These are phyloP conservation scores for Alternaria sp. DNA, from an alignment of 2,329 filamentous ascomycete genomes.

Conservation along the genomic window DNA sequence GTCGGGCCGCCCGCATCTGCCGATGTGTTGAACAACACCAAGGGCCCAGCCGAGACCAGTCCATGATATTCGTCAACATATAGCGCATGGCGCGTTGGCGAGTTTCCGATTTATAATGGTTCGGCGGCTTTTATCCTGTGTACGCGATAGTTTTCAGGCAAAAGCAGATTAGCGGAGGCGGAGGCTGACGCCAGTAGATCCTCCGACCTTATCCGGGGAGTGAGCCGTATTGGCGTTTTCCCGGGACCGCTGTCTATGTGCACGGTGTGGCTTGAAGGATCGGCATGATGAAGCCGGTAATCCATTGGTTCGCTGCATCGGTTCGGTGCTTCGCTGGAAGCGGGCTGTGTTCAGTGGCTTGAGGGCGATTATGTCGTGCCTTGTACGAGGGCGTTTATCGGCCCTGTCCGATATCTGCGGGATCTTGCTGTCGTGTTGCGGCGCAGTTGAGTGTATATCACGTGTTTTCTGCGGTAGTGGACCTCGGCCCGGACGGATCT, in stretches of 20 bases:
- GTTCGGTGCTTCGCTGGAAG: not conserved
- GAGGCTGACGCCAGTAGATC: not conserved
- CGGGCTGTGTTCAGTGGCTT: not conserved
- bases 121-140: not conserved
- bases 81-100: not conserved
- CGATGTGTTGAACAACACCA: not conserved
- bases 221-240: not conserved
- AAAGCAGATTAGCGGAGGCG: not conserved
- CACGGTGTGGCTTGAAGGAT: not conserved
- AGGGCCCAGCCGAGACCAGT: not conserved
- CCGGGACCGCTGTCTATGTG: not conserved
- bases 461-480: not conserved
- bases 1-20: conserved; percentile 2
- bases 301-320: not conserved
- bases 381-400: not conserved
- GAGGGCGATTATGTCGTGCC: not conserved
- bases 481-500: not conserved
- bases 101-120: not conserved
- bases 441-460: not conserved
- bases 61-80: not conserved
- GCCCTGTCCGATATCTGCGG: not conserved
- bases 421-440: not conserved
- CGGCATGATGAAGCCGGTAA: not conserved
- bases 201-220: not conserved
- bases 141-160: not conserved